Evolutionary conservation across 78 protist species (phyloP), one percentile per base, ranked within the genome.

Genomic region (Dictyostelium purpureum): DNA sequence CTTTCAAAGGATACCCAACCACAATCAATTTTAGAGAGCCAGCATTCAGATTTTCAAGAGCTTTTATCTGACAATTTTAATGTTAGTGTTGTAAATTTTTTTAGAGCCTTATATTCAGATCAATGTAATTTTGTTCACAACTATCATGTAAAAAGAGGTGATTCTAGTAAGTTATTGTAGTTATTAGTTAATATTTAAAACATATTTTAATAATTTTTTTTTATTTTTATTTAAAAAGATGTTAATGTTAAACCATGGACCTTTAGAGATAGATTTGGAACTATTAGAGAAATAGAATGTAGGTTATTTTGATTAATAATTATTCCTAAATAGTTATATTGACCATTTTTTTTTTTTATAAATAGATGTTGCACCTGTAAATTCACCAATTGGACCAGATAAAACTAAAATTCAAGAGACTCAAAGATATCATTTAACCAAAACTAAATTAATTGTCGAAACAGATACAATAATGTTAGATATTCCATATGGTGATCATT

Each of bases 401-500:
- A 81, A 78, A 59, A 85, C 95, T 45, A 73, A 87, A 35, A 77
- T 78, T 75, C 88, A 77, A 28, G 95, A 92, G 74, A 92, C 95
- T 19, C 95, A 92, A 57, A 47, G 95, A 77, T 92, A 92, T 52
- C 87, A 77, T 65, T 49, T 85, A 18, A 56, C 87, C 2, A 57
- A 24, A 42, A 76, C 33, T 31, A 78, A 88, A 35, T 61, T 88
- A 24, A 26, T 76, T 9, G 43, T 88, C 0, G 89, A 88, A 6
- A 88, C 94, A n/a, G 88, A 79, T 63, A 79, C 94, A 14, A 79
- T 88, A 7, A 88, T 88, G 94, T 51, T 79, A 21, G 95, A 92
- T 69, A 92, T 92, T 16, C 95, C 95, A 19, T 92, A 79, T 78
- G 95, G 95, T 59, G 95, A 92, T 74, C 87, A 78, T 35, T 92